phyloP scores from a whole-genome alignment of 441 rosid genomes.

The Populus tomentosa region DNA sequence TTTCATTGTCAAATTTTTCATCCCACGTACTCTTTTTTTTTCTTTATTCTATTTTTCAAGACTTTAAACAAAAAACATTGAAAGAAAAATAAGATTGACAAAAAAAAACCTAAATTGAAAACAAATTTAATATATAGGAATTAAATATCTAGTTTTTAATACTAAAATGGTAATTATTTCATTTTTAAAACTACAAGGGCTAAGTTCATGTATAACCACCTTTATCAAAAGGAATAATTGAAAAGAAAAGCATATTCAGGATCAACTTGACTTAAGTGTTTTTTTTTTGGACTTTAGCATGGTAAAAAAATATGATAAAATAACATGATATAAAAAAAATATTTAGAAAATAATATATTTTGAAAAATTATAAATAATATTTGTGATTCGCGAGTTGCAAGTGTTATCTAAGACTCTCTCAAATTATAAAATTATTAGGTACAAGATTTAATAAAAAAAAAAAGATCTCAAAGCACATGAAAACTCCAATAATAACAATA shows the following conservation, averaged over 20 bases:
- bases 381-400: too few relatives aligned
- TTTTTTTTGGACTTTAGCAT: too few relatives aligned
- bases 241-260: background rate
- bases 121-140: background rate
- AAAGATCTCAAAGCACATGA: fast-evolving
- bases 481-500: too few relatives aligned
- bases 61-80: background rate
- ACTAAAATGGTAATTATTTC: background rate
- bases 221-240: too few relatives aligned
- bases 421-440: too few relatives aligned
- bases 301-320: too few relatives aligned
- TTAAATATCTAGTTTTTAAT: too few relatives aligned
- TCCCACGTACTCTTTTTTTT: background rate
- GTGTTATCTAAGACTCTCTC: fast-evolving
- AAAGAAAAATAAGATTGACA: background rate
- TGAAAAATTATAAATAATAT: too few relatives aligned
- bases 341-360: too few relatives aligned
- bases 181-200: background rate
- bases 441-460: too few relatives aligned
- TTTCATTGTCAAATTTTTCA: background rate
- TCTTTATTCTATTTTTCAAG: background rate
- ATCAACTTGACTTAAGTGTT: background rate
- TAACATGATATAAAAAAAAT: fast-evolving
- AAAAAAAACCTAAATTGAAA: too few relatives aligned
- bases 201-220: background rate